Base-by-base conservation (phyloP, 768 basidiomycete species). In the Chlorophyllum brunneum region DNA sequence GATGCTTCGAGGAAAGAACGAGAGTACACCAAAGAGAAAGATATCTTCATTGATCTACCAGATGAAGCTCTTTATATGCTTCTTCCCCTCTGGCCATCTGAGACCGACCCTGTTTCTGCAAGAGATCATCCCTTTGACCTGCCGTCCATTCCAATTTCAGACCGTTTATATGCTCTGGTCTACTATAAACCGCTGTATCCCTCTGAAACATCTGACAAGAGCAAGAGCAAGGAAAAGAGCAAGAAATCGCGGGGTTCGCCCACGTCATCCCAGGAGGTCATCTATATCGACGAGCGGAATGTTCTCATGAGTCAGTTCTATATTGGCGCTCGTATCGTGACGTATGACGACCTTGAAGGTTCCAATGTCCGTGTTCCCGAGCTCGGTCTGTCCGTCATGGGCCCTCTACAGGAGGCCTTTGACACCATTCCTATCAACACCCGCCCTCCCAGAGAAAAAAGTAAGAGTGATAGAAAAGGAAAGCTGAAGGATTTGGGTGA, bases 41-140 rank as follows among this genome's bases (percentile, higher is more conserved):
- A 79, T 53, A 71, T 86, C 55, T 80, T 89, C 51, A 74, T 78
- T 29, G 71, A 80, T 29, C 74, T 92, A 31, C 85, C 85, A 0
- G 67, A 77, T 4, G 87, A 91, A 11, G 80, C 81, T 20, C 70
- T 91, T 46, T 89, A 85, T 64, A 92, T 92, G 90, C 76, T 91
- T 22, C 72, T 92, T 15, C 90, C 90, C 13, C 73, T 92, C n/a
- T 92, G 89, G 88, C 82, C 85, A 7, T 79, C 83, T 15, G 85
- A 87, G 58, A 87, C 81, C 1, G 87, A 88, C 63, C 61, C 77
- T 0, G 59, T 62, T 27, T 68, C 71, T 39, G 56, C 62, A 41
- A 54, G 54, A 52, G 62, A 62, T 58, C 54, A 61, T 47, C 68
- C 65, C 16, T 70, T 61, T 53, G 39, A 64, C 3, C 59, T 67